Evolutionary conservation across 768 basidiomycete genomes (phyloP), one percentile per base, ranked within the genome.

Genomic region (Trametes gibbosa): DNA sequence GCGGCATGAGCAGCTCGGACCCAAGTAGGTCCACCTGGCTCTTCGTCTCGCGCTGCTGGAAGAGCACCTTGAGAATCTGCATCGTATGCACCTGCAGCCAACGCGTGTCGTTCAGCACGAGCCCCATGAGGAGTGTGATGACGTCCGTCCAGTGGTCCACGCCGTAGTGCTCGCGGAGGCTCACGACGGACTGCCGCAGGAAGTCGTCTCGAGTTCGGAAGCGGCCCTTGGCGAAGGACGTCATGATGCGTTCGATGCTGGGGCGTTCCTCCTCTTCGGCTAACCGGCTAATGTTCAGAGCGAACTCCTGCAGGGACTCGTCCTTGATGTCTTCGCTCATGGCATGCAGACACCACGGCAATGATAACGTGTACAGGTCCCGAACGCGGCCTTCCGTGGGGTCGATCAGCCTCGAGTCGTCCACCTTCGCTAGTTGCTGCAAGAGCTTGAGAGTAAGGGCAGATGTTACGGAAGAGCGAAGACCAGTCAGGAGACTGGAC

Each of bases 191-290:
- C 69, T 97, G 93, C 5, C 92, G 85, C 58, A 96, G 81, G 75
- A 96, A 96, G 73, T 97, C 95, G 52, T 98, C 95, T 67, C 87
- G 87, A 1, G 93, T 93, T 48, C 95, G 81, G 79, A 98, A 97
- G 50, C 90, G 87, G 21, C 80, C 78, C 72, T 92, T 92, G 55
- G 90, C 84, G 65, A 95, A 95, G 3, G 92, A 94, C 4, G 80
- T 86, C 88, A 96, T 90, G 67, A 98, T 90, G 48, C 90, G 87
- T 53, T 84, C 80, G 65, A 97, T 90, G 66, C 87, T 90, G n/a
- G 83, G 80, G 27, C 86, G 81, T 25, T 84, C 86, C 63, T 92
- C 89, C 48, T 75, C 71, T 40, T 84, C 83, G 2, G 95, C 95
- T 17, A 97, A 78, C 12, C 69, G 72, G 27, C 85, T 83, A 35